These are phyloP conservation scores for Iberis pinnata DNA, from an alignment of 345 rosid genomes.

Conservation along the genomic window DNA sequence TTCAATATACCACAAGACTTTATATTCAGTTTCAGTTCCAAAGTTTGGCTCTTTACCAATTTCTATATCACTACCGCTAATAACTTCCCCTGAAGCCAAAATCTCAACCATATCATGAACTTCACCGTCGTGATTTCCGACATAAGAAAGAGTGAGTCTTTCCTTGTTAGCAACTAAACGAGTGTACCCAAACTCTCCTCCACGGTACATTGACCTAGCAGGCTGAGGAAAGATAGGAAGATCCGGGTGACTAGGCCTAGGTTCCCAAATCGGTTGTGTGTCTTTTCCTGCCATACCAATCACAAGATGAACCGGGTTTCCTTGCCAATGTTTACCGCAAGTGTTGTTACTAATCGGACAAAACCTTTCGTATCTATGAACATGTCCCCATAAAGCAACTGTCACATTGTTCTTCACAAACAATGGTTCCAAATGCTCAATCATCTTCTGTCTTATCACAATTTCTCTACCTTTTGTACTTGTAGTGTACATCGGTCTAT, in stretches of 20 bases:
- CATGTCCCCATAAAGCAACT: constrained; percentile 93
- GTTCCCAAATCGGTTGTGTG: constrained; percentile 81
- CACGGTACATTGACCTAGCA: constrained; percentile 60
- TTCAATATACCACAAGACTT: constrained; percentile 45
- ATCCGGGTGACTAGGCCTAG: constrained; percentile 55
- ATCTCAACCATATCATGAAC: constrained; percentile 83
- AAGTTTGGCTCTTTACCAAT: constrained; percentile 15
- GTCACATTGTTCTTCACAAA: constrained; percentile 62
- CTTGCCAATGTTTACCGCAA: constrained; percentile 55
- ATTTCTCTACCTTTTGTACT: constrained; percentile 53
- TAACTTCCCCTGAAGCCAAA: constrained; percentile 61
- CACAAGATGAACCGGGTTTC: constrained; percentile 73
- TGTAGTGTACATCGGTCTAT: constrained; percentile 93
- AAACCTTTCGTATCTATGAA: constrained; percentile 87
- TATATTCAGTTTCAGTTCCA: constrained; percentile 22
- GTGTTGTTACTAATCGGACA: constrained; percentile 74
- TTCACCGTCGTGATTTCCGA: constrained; percentile 83
- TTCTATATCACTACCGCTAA: constrained; percentile 37
- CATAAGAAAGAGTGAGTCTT: constrained; percentile 59
- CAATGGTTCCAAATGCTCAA: constrained; percentile 77
- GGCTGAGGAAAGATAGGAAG: constrained; percentile 80
- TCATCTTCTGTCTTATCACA: constrained; percentile 51
- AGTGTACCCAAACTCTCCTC: constrained; percentile 91
- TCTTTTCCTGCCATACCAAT: constrained; percentile 98
- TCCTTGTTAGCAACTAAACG: constrained; percentile 71